These are phyloP conservation scores for Colletotrichum sansevieriae DNA, from an alignment of 2,329 filamentous ascomycete species.

Conservation along the genomic window DNA sequence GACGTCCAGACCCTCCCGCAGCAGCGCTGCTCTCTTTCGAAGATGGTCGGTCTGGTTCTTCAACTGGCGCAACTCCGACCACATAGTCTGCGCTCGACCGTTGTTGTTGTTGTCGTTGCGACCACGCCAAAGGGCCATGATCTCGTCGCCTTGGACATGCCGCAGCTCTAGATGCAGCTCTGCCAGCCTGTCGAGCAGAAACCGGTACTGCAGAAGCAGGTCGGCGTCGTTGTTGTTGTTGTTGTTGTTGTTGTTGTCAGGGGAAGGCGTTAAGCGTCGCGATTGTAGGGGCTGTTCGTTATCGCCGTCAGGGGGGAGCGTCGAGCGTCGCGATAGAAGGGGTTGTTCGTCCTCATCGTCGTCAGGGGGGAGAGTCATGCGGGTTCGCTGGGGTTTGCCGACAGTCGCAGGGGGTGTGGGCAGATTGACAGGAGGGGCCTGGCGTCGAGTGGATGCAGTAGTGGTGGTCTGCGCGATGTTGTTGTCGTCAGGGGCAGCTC, in stretches of 20 bases:
- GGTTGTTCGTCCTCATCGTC: background rate
- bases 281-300: no score
- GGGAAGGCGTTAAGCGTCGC: no score
- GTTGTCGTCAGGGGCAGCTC: background rate
- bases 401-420: background rate
- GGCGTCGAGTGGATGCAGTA: background rate
- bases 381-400: background rate
- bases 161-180: background rate
- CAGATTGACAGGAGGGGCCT: background rate
- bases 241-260: background rate
- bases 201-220: background rate
- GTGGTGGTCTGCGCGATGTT: background rate
- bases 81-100: background rate
- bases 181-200: background rate
- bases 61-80: background rate
- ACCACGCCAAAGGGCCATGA: conserved; percentile 2
- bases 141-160: background rate
- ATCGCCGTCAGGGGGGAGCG: no score
- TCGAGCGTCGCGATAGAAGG: background rate
- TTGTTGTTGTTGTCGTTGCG: background rate
- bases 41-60: background rate
- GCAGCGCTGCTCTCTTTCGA: background rate
- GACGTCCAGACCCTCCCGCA: background rate
- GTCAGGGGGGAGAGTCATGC: background rate
- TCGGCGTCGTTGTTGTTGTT: background rate